Conservation (phyloP, 83 land plant species). For the Thuja plicata region DNA sequence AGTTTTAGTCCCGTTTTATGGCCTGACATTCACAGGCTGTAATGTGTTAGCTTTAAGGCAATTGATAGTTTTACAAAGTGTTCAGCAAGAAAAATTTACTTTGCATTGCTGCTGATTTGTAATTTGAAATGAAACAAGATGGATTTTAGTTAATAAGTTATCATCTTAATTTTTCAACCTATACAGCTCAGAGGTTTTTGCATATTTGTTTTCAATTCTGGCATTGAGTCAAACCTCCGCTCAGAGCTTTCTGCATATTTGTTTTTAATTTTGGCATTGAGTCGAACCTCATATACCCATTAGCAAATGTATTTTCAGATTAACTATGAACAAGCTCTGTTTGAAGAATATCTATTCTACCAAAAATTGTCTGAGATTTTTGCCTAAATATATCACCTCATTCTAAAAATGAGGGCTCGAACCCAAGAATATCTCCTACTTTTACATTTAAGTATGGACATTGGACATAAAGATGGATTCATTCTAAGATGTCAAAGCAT, state of each 20-base stretch:
- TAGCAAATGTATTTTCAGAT: not conserved
- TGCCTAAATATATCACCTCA: not conserved
- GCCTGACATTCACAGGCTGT: not conserved
- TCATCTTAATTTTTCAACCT: not conserved
- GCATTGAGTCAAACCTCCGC: not conserved
- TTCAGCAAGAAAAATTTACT: not conserved
- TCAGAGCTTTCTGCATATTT: no score
- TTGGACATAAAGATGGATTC: no score
- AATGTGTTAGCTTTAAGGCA: not conserved
- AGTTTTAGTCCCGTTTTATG: not conserved
- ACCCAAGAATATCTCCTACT: not conserved
- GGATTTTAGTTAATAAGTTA: not conserved
- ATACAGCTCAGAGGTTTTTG: not conserved
- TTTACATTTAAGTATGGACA: no score
- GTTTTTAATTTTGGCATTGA: no score
- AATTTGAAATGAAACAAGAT: not conserved
- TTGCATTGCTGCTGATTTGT: not conserved
- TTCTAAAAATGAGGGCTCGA: not conserved
- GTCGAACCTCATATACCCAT: not conserved
- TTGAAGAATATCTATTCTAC: not conserved
- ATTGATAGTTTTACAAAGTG: not conserved
- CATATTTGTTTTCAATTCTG: not conserved
- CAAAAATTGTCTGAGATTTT: not conserved
- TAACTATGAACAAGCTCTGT: no score
- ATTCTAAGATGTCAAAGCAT: no score